Base-by-base conservation (phyloP, 352 stramenopile species). In the Detonula confervacea region DNA sequence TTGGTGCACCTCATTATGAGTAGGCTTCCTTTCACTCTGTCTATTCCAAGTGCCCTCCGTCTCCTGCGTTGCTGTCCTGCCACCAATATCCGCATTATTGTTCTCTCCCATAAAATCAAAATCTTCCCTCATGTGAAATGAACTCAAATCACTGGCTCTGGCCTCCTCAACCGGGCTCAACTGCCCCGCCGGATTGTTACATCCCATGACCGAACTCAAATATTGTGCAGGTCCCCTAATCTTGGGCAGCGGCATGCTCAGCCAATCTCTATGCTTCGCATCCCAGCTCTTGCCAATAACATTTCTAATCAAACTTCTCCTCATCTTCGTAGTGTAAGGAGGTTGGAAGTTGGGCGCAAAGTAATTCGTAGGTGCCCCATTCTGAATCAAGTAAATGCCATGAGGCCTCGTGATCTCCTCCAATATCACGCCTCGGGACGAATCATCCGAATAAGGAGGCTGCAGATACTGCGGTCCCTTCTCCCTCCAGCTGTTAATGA, bases 291-390 rank as follows among this genome's bases (percentile, higher is more conserved):
- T 94, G 20, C 76, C 78, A 25, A 94, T 76, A 0, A 94, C 87
- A 74, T 92, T 94, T 18, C 75, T 27, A 14, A 94, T 78, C 9
- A 94, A 63, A 64, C 66, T 88, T n/a, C 89, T 64, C 27, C 79
- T 91, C 82, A 94, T 91, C 64, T 91, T 92, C 2, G 89, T 93
- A 18, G 86, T 92, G 57, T 94, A 94, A 2, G 89, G 89, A 46
- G 87, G 87, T 54, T 91, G 63, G 71, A 94, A 92, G 66, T 94
- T 94, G 1, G 89, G 89, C 39, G 87, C 81, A 81, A 94, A 94
- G 65, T 94, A 94, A 74, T 94, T 94, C 6, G 89, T 93, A 24
- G 89, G 83, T 24, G 87, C 62, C n/a, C 87, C 89, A 80, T 93
- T 90, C 55, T 83, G 75, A 33, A 92, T 72, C 18, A 94, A 56